Evolutionary conservation across 768 basidiomycete species (phyloP), one percentile per base, ranked within the genome.

Genomic region (Xerocomellus chrysenteron): DNA sequence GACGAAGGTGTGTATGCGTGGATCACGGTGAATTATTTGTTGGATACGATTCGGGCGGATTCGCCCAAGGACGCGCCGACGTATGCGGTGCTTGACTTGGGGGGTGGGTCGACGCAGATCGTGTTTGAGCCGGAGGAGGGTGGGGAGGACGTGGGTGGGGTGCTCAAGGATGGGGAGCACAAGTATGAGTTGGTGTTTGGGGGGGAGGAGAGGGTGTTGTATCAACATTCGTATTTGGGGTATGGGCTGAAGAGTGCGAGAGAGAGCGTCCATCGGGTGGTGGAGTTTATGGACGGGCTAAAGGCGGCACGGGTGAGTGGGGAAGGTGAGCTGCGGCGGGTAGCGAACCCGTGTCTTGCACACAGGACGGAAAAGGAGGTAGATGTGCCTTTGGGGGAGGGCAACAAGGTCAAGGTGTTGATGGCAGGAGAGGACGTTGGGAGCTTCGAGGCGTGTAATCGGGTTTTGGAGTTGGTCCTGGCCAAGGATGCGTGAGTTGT

Each of bases 1-100:
- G 95, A 98, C 68, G 96, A 98, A 73, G 96, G 93, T 33, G 92
- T 98, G n/a, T 98, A 91, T 69, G 94, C 96, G 30, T 98, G 96
- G 95, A 93, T 98, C 62, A 97, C 96, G 17, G 93, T 91, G 56
- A 98, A 98, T 73, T 98, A 97, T 74, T 80, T 98, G 47, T 76
- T 96, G 42, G 80, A 81, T 50, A 84, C 88, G 39, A 85, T 97
- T 66, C 81, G 84, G 16, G 76, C 79, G 11, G 80, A 79, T 47
- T 73, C 80, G 17, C 74, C 76, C 2, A 59, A 68, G 50, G 72
- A 76, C 30, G 78, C 76, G 17, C 70, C 75, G 21, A 86, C 90
- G 28, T 91, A 90, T 62, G 96, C 96, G 24, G 94, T 97, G 43
- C 86, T 98, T 48, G 97, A 98, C 68, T 83, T 99, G 47, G 97